phyloP scores from a whole-genome alignment of 2,329 filamentous ascomycete species.

The Teratosphaeria pseudoeucalypti region DNA sequence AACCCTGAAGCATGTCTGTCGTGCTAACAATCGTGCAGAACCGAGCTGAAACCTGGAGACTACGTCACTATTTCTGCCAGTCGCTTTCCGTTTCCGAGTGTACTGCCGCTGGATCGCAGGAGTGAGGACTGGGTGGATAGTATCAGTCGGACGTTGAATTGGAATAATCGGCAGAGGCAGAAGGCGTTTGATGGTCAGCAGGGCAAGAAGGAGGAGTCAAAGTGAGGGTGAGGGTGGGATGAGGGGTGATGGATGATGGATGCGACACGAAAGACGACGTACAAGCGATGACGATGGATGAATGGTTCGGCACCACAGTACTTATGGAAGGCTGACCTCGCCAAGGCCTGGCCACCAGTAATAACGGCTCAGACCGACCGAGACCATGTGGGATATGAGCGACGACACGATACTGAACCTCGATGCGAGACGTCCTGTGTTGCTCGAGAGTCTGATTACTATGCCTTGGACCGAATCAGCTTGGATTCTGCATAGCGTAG shows the following conservation, averaged over 20 bases:
- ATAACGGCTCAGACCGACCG: too few relatives aligned
- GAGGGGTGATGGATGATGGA: neutral
- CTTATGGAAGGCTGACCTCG: neutral
- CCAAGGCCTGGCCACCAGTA: too few relatives aligned
- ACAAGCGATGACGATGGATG: neutral
- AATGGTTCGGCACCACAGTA: neutral
- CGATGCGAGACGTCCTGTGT: too few relatives aligned
- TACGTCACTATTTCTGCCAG: conserved; percentile 78
- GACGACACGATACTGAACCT: too few relatives aligned
- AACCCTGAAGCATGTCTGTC: too few relatives aligned
- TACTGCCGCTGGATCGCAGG: conserved; percentile 57
- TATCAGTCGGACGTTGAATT: conserved; percentile 67
- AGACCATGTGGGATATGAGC: too few relatives aligned
- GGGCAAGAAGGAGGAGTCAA: neutral
- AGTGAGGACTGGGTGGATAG: conserved; percentile 76
- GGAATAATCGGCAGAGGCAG: conserved; percentile 71
- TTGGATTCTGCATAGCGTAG: too few relatives aligned
- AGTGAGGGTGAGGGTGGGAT: neutral
- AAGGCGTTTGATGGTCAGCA: conserved; percentile 44
- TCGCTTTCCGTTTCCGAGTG: conserved; percentile 68
- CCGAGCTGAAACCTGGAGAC: conserved; percentile 63
- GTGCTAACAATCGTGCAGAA: conserved; percentile 7
- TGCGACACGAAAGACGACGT: neutral
- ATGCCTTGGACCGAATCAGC: too few relatives aligned
- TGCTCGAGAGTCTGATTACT: too few relatives aligned